Evolutionary conservation across 306 rosid genomes (phyloP), one percentile per base, ranked within the genome.

Genomic region (Lathyrus aphaca): DNA sequence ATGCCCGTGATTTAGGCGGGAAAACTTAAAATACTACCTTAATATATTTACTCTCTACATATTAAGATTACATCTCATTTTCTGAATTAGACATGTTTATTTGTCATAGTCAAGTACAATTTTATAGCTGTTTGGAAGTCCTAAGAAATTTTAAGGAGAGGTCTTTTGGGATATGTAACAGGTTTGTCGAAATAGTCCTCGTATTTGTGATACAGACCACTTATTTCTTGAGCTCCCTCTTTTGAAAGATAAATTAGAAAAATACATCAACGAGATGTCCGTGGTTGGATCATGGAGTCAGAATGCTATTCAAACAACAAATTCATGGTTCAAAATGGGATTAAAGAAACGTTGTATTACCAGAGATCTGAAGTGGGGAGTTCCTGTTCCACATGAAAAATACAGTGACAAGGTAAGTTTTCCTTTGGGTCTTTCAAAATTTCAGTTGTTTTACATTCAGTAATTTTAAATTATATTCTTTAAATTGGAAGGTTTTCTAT

Each of bases 361-460:
- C 14, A 82, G 97, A 76, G 99, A 94, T 86, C 83, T 94, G 64
- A 91, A 94, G 81, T 94, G 99, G 99, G 99, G 99, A 53, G 99
- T 94, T 74, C 96, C 99, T 1, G 99, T 94, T 74, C 99, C 99
- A 5, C 98, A 83, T 64, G 97, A 94, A 62, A 88, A 76, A 56
- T 94, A 84, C 77, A 86, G 77, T 55, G 96, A 94, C 70, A 94
- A 94, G 92, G 98, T 90, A 73, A 54, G 75, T 62, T 80, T 53
- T 67, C 53, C 69, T n/a, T 67, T 69, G 30, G 54, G 21, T 67
- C 40, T 16, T 48, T 25, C 9, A 39, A 27, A 30, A 21, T 7
- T 67, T 35, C 14, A 13, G 12, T 29, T 78, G 18, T 64, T 73
- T 68, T 44, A 19, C 35, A 19, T 57, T 63, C 16, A 49, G 10